Evolutionary conservation across 108 stramenopile genomes (phyloP), one percentile per base, ranked within the genome.

Genomic region (Skeletonema costatum): DNA sequence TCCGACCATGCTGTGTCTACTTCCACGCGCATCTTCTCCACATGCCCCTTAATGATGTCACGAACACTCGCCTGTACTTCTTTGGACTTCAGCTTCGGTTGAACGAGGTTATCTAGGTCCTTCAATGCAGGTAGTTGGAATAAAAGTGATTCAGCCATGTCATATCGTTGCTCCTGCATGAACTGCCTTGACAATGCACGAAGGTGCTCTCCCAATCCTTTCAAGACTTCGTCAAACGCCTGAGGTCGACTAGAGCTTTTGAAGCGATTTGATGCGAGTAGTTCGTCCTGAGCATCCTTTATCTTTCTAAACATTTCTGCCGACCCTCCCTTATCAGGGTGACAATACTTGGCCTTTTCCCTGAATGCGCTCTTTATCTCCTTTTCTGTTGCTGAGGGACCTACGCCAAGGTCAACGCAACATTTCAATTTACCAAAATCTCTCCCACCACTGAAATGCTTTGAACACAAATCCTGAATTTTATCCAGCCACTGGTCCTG

Each of bases 141-240:
- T 9, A 87, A 59, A 30, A 87, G 19, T 30, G 58, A 48, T 36
- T 83, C 86, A 11, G 77, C 68, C 48, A 70, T 60, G 25, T 83
- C 84, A 50, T 89, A 89, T 2, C 76, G 62, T 70, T 87, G 86
- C 31, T 87, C 75, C n/a, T 50, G 17, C 74, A 89, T 71, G 16
- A 82, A 65, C 31, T 33, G 50, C 44, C 66, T 78, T 16, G 74
- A 61, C 10, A 41, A 38, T 32, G 25, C 44, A 30, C 80, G 59
- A 19, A 88, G 75, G 25, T 61, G 32, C 25, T 68, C 73, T 10
- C 77, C 75, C 10, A 88, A 21, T 17, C 61, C 44, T 29, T 17
- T 32, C 19, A 86, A 39, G 30, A 75, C 11, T 39, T 81, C 69
- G 73, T 86, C 85, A 76, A 88, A 88, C 17, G 87, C 70, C 33